Evolutionary conservation across 352 stramenopile genomes (phyloP).

Genomic region (Pythium coloratum): DNA sequence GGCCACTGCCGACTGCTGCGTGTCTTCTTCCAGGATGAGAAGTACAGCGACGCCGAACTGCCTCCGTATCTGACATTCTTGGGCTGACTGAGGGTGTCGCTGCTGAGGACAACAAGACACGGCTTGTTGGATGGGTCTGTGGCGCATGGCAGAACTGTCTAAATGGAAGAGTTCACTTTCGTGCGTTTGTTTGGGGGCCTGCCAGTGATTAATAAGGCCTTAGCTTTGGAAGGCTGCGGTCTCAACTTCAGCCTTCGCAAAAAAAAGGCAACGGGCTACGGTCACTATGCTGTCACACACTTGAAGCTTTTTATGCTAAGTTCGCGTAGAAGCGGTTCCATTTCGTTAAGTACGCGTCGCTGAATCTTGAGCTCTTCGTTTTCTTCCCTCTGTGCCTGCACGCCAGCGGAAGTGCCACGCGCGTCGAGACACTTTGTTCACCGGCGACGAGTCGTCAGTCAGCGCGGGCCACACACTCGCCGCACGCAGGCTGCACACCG

Average conservation of each 20-base stretch:
- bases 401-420: background rate
- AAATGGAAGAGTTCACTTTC: too few relatives aligned
- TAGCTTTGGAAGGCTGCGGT: too few relatives aligned
- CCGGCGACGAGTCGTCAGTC: background rate
- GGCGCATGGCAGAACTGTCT: too few relatives aligned
- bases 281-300: background rate
- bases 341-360: background rate
- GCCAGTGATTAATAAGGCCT: too few relatives aligned
- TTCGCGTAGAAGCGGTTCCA: background rate
- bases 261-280: background rate
- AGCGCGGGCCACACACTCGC: background rate
- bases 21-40: conserved; percentile 81
- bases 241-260: too few relatives aligned
- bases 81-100: conserved; percentile 21
- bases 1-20: conserved; percentile 73
- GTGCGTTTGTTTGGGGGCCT: too few relatives aligned
- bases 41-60: conserved; percentile 67
- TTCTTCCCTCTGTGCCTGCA: background rate
- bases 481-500: background rate
- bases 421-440: background rate
- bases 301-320: background rate
- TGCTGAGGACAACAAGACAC: too few relatives aligned
- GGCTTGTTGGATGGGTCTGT: too few relatives aligned
- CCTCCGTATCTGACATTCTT: conserved; percentile 70
- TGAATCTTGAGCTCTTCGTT: conserved; percentile 6